Base-by-base conservation (phyloP, 345 rosid genomes). In the Theobroma cacao region DNA sequence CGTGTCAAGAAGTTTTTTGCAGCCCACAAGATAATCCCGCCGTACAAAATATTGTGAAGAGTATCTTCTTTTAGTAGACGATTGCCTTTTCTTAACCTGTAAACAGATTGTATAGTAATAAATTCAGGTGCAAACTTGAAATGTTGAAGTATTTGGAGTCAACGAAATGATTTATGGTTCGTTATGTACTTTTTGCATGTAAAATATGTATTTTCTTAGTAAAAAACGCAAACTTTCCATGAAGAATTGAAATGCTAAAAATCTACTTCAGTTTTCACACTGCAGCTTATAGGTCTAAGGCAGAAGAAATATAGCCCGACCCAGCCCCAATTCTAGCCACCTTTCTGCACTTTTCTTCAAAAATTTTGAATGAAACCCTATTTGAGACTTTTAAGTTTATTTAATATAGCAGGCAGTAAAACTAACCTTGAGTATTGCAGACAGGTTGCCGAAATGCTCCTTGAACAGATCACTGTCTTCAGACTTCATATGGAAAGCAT, bases 401-500 rank as follows among this genome's bases (percentile, higher is more conserved):
- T 36, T 26, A 28, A 58, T 22, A 14, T 41, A 14, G 13, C 62
- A 67, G 58, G 74, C 36, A 53, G n/a, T 70, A 69, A 30, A 63
- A 41, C 84, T 78, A 69, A 91, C 98, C 88, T 86, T 80, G 31
- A 79, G 75, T 75, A 78, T 65, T 28, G 85, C 70, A 33, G 92
- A 87, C 81, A 89, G 83, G 87, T 78, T 87, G 84, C 87, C 87
- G 80, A 85, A 85, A 75, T 89, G 86, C 85, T 81, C 89, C 76
- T 82, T 84, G 85, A 90, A 79, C 86, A 86, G 80, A 59, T 68
- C 89, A 60, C 72, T 84, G 8, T 86, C 84, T 70, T 85, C 91
- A 28, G 80, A 79, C 17, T 73, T 72, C 70, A 65, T 75, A 22
- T 22, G 65, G 72, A 43, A 72, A 53, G 55, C 72, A 77, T 78